Evolutionary conservation across 2,329 filamentous ascomycete species (phyloP).

Genomic region (Lachnellula subtilissima): DNA sequence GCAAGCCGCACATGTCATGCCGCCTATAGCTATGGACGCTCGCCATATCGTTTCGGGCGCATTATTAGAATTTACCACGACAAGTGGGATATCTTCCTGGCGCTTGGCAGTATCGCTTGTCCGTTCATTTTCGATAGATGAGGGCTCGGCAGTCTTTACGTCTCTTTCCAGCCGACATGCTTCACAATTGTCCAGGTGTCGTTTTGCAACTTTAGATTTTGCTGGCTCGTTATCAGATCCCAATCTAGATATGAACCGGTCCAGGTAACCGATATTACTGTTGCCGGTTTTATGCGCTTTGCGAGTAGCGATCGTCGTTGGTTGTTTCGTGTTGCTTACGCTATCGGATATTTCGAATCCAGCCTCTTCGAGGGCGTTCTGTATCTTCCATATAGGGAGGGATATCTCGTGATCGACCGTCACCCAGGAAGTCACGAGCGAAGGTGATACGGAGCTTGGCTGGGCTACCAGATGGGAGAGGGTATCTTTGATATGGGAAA

Average conservation of each 20-base stretch:
- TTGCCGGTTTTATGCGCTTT: constrained; percentile 12
- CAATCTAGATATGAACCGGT: constrained; percentile 25
- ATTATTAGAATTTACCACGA: constrained; percentile 32
- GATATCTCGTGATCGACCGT: constrained; percentile 51
- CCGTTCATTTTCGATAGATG: not conserved
- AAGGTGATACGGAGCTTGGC: constrained; percentile 58
- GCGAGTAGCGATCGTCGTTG: not conserved
- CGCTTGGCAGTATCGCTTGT: constrained; percentile 1
- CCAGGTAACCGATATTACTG: constrained; percentile 23
- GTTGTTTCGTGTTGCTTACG: constrained; percentile 10
- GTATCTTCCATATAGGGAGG: constrained; percentile 39
- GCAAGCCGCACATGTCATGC: constrained; percentile 56
- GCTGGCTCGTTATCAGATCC: constrained; percentile 19
- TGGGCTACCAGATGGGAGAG: constrained; percentile 45
- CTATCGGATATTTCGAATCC: constrained; percentile 52
- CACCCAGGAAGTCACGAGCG: constrained; percentile 66
- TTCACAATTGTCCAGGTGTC: constrained; percentile 45
- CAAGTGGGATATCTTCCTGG: constrained; percentile 14
- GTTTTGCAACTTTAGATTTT: constrained; percentile 19
- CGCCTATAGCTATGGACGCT: constrained; percentile 46
- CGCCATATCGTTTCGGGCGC: constrained; percentile 39
- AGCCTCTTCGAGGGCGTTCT: constrained; percentile 46
- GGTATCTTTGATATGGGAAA: constrained; percentile 58
- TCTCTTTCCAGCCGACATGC: constrained; percentile 40
- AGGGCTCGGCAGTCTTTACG: not conserved